Conservation (phyloP, 2,329 filamentous ascomycete genomes). For the Fusarium miscanthi region DNA sequence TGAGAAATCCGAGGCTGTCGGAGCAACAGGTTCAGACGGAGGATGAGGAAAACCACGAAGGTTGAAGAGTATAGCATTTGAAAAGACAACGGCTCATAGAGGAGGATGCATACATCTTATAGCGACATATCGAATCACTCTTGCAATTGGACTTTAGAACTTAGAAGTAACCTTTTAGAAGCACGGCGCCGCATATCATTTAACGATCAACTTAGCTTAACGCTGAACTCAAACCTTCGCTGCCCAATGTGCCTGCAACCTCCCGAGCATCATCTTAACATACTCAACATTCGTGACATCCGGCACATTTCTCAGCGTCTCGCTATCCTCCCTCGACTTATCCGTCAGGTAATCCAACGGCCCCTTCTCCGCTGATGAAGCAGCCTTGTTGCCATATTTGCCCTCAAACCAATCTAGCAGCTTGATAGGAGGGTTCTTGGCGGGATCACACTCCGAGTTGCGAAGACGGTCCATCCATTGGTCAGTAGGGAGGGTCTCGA, state of each 20-base stretch:
- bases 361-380: slow-evolving; percentile 18
- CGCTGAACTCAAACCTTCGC: background rate
- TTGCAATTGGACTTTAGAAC: background rate
- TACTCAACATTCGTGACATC: slow-evolving; percentile 33
- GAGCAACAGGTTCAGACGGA: slow-evolving; percentile 47
- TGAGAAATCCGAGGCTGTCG: slow-evolving; percentile 59
- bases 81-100: background rate
- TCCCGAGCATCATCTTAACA: slow-evolving; percentile 25
- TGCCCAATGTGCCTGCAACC: slow-evolving; percentile 14
- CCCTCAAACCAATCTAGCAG: slow-evolving; percentile 62
- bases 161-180: slow-evolving; percentile 1
- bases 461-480: slow-evolving; percentile 59
- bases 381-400: slow-evolving; percentile 40
- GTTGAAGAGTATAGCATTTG: accelerated
- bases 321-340: slow-evolving; percentile 29
- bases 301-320: slow-evolving; percentile 26
- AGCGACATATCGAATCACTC: background rate
- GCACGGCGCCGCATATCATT: background rate
- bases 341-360: slow-evolving; percentile 29
- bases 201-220: background rate
- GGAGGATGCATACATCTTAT: accelerated
- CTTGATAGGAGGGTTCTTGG: slow-evolving; percentile 63
- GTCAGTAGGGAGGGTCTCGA: slow-evolving; percentile 55
- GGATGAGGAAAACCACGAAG: slow-evolving; percentile 14
- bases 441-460: slow-evolving; percentile 56